Base-by-base conservation (phyloP, 768 basidiomycete genomes). In the Gymnopilus dilepis region DNA sequence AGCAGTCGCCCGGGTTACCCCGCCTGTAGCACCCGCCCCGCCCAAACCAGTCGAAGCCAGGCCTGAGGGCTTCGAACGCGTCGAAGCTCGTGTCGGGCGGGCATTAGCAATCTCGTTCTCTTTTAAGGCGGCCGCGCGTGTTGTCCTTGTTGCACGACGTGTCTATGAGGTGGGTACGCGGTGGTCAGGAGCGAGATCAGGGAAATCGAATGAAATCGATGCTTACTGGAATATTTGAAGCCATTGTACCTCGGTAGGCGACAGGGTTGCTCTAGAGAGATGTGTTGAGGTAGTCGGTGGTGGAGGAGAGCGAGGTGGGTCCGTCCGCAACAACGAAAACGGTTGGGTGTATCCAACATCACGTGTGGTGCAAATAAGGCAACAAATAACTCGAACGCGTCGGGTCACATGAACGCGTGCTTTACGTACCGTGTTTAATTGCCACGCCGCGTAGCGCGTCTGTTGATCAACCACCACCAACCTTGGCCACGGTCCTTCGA, bases 51-150 rank as follows among this genome's bases (percentile, higher is more conserved):
- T 75, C 65, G 77, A 73, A 21, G 76, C 65, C 43, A 83, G 76
- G 11, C 82, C 78, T 53, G 80, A 77, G 63, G 76, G 74, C 76
- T 91, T 90, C 74, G 86, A 79, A 72, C 88, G 88, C 62, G 88
- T 84, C 47, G 80, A 77, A 51, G 85, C 77, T 73, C 86, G 80
- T 60, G 84, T 80, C 42, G 84, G 84, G 65, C 87, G 86, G 64
- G 86, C 86, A 68, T 85, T 86, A 61, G 86, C 86, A 73, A 91
- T 92, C 82, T 92, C 90, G 73, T 82, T 86, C 73, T 89, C 88
- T 76, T 87, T 90, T 69, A 77, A 72, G 33, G 82, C 80, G 60
- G 82, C 75, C 53, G 77, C 73, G 58, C 79, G 71, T 54, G 77
- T 77, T 62, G 77, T 74, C 76, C 88, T 83, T 63, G 86, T 85